These are phyloP conservation scores for Melastoma malabathricum DNA, from an alignment of 345 rosid genomes.

Conservation along the genomic window DNA sequence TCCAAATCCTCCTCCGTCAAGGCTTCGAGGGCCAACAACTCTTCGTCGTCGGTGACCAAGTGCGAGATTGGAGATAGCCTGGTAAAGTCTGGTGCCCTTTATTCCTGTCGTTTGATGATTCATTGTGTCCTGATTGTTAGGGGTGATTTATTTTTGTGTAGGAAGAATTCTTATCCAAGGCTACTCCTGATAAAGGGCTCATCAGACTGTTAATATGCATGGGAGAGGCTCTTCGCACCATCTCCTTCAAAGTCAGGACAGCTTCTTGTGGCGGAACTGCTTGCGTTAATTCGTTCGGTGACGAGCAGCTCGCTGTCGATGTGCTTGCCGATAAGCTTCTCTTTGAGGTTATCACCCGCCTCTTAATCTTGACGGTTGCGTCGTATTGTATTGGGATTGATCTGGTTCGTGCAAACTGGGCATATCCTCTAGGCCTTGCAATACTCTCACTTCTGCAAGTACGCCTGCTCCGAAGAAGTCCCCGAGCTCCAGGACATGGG, in stretches of 20 bases:
- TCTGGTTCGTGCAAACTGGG: neutral
- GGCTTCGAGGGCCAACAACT: conserved; percentile 35
- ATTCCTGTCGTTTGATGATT: neutral
- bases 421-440: conserved; percentile 48
- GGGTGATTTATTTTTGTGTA: conserved; percentile 11
- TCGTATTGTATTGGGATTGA: neutral
- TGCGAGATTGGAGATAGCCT: conserved; percentile 92
- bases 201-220: conserved; percentile 65
- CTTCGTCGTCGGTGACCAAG: conserved; percentile 38
- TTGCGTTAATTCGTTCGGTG: conserved; percentile 85
- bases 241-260: conserved; percentile 80
- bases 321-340: conserved; percentile 90
- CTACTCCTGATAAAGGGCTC: conserved; percentile 75
- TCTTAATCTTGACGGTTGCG: neutral
- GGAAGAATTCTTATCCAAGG: conserved; percentile 85
- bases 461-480: conserved; percentile 93
- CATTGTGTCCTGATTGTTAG: neutral
- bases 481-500: conserved; percentile 98
- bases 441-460: conserved; percentile 85
- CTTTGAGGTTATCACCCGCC: conserved; percentile 47
- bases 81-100: conserved; percentile 22
- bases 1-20: conserved; percentile 52
- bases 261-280: conserved; percentile 98
- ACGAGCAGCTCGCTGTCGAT: conserved; percentile 97
- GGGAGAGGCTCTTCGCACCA: conserved; percentile 95